Base-by-base conservation (phyloP, 495 filamentous ascomycete species). In the Aspergillus heteromorphus region DNA sequence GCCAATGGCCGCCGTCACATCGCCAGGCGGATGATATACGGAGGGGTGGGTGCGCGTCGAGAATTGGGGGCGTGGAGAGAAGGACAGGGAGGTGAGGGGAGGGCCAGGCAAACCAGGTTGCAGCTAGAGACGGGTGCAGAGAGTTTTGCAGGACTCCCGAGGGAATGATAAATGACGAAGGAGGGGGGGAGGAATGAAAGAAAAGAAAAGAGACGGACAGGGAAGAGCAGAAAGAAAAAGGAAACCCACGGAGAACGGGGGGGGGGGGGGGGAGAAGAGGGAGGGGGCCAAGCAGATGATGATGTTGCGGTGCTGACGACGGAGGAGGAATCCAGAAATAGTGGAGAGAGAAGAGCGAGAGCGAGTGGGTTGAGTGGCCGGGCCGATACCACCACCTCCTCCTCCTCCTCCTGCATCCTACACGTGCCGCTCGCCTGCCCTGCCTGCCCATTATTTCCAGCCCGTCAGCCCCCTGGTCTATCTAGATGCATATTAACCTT, bases 1-100 rank as follows among this genome's bases (percentile, higher is more conserved):
- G 30, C 41, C 27, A 17, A n/a, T 45, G 19, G 51, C 40, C 31
- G 40, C 51, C 42, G 40, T 53, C 45, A 53, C 51, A 53, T 53
- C 42, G 51, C 51, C 51, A 42, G 20, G 40, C 30, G 18, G 4
- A 36, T n/a, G 16, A 29, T 21, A 30, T 19, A 11, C 40, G 18
- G 30, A 21, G 10, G 30, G 6, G 40, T 42, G 23, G 19, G 19
- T 21, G 20, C 43, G 43, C 13, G 43, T 27, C 3, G 21, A 47
- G 42, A 17, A 47, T 47, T 47, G 43, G 23, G n/a, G 43, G 6
- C 23, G 27, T 27, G 43, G 14, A 47, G 43, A n/a, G 23, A 47
- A 27, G 14, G 16, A 47, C 27, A n/a, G 43, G 21, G 21, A 23
- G 21, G 8, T 20, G 43, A 47, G 43, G 19, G 40, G 43, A 47